Conservation (phyloP, 2,329 filamentous ascomycete species). For the Fusarium algeriense region DNA sequence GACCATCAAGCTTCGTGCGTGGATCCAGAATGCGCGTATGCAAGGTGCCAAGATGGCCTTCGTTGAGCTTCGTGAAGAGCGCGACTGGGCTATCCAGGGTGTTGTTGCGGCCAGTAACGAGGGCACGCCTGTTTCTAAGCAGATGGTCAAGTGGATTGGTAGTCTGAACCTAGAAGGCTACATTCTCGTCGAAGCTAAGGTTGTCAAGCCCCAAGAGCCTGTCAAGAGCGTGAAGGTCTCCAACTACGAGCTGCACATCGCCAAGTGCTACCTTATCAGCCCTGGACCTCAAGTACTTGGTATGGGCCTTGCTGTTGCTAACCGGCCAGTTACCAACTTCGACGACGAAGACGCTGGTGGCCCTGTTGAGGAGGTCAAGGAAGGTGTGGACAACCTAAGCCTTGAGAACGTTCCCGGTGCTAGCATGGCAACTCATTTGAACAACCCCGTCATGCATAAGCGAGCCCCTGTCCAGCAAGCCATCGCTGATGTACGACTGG, state of each 20-base stretch:
- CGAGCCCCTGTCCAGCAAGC: conserved; percentile 92
- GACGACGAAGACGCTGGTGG: conserved; percentile 65
- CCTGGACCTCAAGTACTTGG: conserved; percentile 69
- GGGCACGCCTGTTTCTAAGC: conserved; percentile 74
- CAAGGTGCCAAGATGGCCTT: conserved; percentile 95
- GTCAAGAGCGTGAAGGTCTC: conserved; percentile 89
- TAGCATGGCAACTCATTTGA: conserved; percentile 84
- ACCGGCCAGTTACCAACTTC: conserved; percentile 68
- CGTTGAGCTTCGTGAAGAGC: conserved; percentile 83
- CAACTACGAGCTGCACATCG: conserved; percentile 87
- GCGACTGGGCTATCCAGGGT: conserved; percentile 83
- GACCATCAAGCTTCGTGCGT: conserved; percentile 80
- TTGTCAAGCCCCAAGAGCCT: conserved; percentile 85
- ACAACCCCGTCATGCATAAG: conserved; percentile 94
- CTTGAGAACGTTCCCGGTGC: conserved; percentile 73
- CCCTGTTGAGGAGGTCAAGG: conserved; percentile 58
- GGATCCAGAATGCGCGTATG: conserved; percentile 87
- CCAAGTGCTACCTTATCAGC: conserved; percentile 84
- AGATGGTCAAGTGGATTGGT: conserved; percentile 95
- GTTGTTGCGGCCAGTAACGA: conserved; percentile 78
- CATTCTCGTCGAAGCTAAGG: conserved; percentile 81
- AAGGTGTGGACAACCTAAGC: conserved; percentile 58
- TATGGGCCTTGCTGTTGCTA: conserved; percentile 68
- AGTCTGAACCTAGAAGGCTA: conserved; percentile 83
- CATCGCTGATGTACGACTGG: conserved; percentile 68